Evolutionary conservation across 352 stramenopile genomes (phyloP).

Genomic region (Pythium aristosporum): DNA sequence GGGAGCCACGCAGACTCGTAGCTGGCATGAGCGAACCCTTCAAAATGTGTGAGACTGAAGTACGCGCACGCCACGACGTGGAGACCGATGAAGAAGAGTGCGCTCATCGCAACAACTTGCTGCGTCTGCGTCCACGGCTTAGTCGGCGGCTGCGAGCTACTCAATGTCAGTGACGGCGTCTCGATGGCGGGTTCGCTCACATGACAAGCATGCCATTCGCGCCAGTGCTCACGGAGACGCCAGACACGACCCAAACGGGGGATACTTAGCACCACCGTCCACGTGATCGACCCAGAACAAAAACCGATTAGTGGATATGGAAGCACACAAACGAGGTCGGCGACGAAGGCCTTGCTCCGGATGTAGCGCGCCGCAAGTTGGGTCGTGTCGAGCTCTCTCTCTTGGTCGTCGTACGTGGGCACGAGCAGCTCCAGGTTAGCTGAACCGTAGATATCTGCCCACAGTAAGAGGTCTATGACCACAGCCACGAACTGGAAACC

Average conservation of each 20-base stretch:
- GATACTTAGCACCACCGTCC: constrained; percentile 27
- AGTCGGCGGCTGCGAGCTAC: neutral
- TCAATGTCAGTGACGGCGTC: neutral
- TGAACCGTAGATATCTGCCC: constrained; percentile 49
- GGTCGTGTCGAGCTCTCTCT: constrained; percentile 28
- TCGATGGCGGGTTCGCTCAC: constrained; percentile 18
- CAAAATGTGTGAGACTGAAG: constrained; percentile 29
- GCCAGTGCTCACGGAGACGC: constrained; percentile 32
- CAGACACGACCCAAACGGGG: constrained; percentile 39
- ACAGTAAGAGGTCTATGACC: constrained; percentile 37
- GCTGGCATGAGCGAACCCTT: constrained; percentile 21
- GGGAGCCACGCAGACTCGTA: constrained; percentile 12
- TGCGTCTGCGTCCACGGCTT: constrained; percentile 13
- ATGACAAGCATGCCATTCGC: constrained; percentile 31
- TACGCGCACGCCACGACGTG: constrained; percentile 30
- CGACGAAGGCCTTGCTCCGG: constrained; percentile 23
- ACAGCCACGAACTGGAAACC: constrained; percentile 25
- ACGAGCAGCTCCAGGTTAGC: constrained; percentile 35
- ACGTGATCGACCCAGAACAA: neutral
- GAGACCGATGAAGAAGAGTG: constrained; percentile 15
- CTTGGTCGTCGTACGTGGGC: constrained; percentile 25
- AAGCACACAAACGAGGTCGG: constrained; percentile 43
- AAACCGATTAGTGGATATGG: constrained; percentile 37
- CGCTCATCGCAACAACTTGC: constrained; percentile 16
- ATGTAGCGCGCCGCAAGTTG: constrained; percentile 33